Percentiles rank a stretch among this genome's conserved stretches.
Conservation (phyloP, 2,329 filamentous ascomycete genomes). For the Bimuria novae-zelandiae region DNA sequence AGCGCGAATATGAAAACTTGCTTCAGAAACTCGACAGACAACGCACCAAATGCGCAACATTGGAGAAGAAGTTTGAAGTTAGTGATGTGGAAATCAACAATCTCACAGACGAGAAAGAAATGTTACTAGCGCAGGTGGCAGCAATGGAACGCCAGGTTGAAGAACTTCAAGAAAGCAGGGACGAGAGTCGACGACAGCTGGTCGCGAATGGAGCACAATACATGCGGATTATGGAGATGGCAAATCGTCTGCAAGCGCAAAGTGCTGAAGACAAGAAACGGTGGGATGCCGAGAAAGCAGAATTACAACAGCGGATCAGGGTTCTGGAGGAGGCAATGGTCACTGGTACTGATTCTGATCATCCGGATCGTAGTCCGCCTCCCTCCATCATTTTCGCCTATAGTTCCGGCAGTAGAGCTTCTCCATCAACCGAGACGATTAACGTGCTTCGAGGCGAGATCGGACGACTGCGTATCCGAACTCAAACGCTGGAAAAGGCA, state of each 20-base stretch:
- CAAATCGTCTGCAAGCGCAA: constrained; percentile 51
- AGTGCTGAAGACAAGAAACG: constrained; percentile 49
- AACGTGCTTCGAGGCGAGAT: constrained; percentile 40
- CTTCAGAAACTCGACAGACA: constrained; percentile 58
- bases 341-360: constrained; percentile 16
- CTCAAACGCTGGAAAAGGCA: constrained; percentile 31
- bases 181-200: constrained; percentile 51
- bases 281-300: constrained; percentile 47
- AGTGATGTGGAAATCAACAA: constrained; percentile 52
- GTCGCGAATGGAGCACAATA: constrained; percentile 55
- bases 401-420: neutral
- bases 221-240: constrained; percentile 57
- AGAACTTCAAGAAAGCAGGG: constrained; percentile 54
- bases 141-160: constrained; percentile 56
- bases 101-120: constrained; percentile 57
- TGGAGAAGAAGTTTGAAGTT: constrained; percentile 52
- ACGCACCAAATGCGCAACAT: constrained; percentile 54
- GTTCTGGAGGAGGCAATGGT: constrained; percentile 44
- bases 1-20: constrained; percentile 59
- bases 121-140: constrained; percentile 53
- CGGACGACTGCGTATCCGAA: constrained; percentile 33
- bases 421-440: constrained; percentile 31
- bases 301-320: constrained; percentile 43
- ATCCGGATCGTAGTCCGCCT: neutral
- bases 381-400: constrained; percentile 10